A percentile compares a stretch with the other conserved stretches of the same genome.
Conservation (phyloP, 306 rosid genomes). For the barrel medic (Medicago truncatula) region DNA sequence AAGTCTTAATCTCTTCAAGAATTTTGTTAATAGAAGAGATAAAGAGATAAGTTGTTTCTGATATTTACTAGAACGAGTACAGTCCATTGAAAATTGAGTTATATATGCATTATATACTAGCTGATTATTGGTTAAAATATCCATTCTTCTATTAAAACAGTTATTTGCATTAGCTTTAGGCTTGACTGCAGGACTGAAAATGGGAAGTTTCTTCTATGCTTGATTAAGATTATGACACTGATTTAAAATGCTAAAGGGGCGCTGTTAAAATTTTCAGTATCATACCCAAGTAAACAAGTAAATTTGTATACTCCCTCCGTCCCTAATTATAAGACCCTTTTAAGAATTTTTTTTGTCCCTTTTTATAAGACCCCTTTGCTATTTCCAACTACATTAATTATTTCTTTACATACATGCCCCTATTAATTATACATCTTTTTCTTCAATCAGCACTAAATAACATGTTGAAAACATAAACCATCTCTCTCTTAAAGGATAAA, state of each 20-base stretch:
- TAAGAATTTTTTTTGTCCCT: no score
- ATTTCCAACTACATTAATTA: no score
- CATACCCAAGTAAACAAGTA: neutral
- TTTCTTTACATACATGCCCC: no score
- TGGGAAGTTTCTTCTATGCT: slow-evolving; percentile 6
- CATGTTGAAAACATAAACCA: no score
- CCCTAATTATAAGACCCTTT: no score
- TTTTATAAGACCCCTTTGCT: no score
- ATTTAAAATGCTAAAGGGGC: neutral
- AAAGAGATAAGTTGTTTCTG: slow-evolving; percentile 10
- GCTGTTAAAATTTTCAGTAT: neutral
- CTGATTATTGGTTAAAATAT: slow-evolving; percentile 17
- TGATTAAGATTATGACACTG: slow-evolving; percentile 19
- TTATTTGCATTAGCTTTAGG: neutral
- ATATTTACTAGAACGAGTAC: neutral
- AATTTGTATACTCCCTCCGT: no score
- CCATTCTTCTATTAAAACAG: neutral
- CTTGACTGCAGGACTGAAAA: slow-evolving; percentile 27
- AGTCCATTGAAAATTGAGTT: slow-evolving; percentile 23
- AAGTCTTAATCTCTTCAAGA: slow-evolving; percentile 6
- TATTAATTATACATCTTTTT: no score
- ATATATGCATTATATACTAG: slow-evolving; percentile 19
- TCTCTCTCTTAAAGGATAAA: no score
- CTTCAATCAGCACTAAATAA: no score
- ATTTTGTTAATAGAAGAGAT: slow-evolving; percentile 9